Evolutionary conservation across 768 basidiomycete species (phyloP).

Genomic region (Baorangia bicolor): DNA sequence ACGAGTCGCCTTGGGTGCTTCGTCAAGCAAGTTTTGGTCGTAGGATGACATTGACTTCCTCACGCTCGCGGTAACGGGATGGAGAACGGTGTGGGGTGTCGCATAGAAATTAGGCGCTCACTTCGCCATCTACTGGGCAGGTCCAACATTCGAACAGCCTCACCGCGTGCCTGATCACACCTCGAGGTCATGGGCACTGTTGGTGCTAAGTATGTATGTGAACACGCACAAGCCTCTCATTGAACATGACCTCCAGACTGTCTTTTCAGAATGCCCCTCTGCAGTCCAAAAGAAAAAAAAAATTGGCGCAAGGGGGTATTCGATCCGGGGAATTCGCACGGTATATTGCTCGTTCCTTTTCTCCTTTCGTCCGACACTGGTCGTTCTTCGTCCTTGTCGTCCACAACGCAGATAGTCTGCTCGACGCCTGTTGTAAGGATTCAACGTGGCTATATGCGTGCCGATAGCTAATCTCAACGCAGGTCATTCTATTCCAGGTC

Average conservation of each 20-base stretch:
- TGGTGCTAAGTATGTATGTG: background rate
- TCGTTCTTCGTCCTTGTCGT: background rate
- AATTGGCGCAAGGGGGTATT: background rate
- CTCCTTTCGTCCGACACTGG: background rate
- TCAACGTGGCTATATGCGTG: background rate
- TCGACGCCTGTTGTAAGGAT: conserved; percentile 2
- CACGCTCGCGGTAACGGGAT: background rate
- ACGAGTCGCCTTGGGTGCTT: conserved; percentile 43
- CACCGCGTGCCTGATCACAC: conserved; percentile 19
- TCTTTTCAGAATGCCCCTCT: background rate
- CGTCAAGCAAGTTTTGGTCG: conserved; percentile 40
- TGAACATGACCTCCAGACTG: background rate
- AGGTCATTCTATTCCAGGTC: conserved; percentile 4
- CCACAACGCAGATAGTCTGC: background rate
- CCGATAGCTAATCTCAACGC: conserved; percentile 1
- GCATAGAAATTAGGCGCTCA: conserved; percentile 21
- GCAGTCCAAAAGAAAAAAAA: background rate
- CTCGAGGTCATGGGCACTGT: background rate
- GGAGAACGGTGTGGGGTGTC: background rate
- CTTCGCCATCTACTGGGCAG: background rate
- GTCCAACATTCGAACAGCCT: conserved; percentile 24
- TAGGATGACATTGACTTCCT: conserved; percentile 33
- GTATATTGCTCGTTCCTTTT: background rate
- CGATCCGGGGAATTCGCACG: conserved; percentile 16
- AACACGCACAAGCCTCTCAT: background rate